A percentile compares a stretch with the other conserved stretches of the same genome.
phyloP scores from a whole-genome alignment of 768 basidiomycete genomes.

The Phlebiopsis gigantea region DNA sequence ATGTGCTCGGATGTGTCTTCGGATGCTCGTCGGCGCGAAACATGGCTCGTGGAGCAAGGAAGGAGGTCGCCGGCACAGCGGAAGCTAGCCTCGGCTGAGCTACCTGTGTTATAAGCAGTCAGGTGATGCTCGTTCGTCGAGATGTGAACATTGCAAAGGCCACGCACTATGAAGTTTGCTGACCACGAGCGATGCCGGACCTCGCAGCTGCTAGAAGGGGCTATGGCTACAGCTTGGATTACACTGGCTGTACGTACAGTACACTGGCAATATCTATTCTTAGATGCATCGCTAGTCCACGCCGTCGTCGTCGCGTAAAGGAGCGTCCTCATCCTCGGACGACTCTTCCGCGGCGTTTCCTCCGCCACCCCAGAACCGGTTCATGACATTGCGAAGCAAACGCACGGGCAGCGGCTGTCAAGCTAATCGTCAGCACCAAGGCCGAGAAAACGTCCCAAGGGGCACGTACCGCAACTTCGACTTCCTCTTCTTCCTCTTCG shows the following conservation, averaged over 20 bases:
- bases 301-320: conserved; percentile 15
- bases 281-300: conserved; percentile 13
- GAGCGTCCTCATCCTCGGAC: conserved; percentile 35
- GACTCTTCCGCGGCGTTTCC: conserved; percentile 22
- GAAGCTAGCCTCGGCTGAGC: background rate
- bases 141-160: background rate
- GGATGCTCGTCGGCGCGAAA: conserved; percentile 2
- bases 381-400: conserved; percentile 51
- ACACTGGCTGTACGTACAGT: background rate
- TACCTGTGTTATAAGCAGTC: background rate
- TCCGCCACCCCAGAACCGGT: conserved; percentile 51
- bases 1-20: conserved; percentile 1
- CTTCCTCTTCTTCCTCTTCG: conserved; percentile 43
- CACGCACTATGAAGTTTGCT: background rate
- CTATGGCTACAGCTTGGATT: background rate
- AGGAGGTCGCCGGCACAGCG: background rate
- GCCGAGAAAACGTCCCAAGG: background rate
- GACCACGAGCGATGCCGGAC: background rate
- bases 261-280: background rate
- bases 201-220: background rate
- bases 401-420: conserved; percentile 54
- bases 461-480: conserved; percentile 41
- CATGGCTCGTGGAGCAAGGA: background rate
- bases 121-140: background rate
- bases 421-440: background rate